These are phyloP conservation scores for Trichoderma harzianum DNA, from an alignment of 2,329 filamentous ascomycete genomes.

Conservation along the genomic window DNA sequence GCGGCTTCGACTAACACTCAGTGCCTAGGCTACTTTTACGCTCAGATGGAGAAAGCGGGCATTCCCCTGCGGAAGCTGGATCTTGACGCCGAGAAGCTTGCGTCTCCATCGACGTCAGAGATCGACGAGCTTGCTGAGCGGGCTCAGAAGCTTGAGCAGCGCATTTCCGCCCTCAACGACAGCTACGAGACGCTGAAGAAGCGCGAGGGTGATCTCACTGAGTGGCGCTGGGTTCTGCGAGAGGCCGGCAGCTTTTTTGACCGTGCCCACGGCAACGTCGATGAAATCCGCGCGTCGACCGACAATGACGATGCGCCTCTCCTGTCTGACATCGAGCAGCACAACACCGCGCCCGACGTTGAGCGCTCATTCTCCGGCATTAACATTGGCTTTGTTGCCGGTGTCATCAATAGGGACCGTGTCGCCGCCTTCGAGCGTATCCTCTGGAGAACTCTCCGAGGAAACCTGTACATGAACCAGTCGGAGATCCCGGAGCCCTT, in stretches of 20 bases:
- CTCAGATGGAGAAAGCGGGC: slow-evolving; percentile 89
- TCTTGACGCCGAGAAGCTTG: slow-evolving; percentile 82
- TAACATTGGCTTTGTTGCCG: slow-evolving; percentile 98
- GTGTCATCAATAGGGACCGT: slow-evolving; percentile 88
- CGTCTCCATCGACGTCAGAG: slow-evolving; percentile 85
- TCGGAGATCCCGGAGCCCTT: slow-evolving; percentile 94
- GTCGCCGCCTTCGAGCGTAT: slow-evolving; percentile 97
- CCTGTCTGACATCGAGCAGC: slow-evolving; percentile 87
- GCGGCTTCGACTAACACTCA: slow-evolving; percentile 17
- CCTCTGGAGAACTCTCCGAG: slow-evolving; percentile 92
- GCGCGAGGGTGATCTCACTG: slow-evolving; percentile 90
- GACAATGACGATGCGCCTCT: slow-evolving; percentile 91
- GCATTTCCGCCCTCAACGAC: slow-evolving; percentile 87
- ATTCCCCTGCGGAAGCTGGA: slow-evolving; percentile 87
- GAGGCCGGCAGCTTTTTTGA: slow-evolving; percentile 98
- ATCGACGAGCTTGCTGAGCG: slow-evolving; percentile 95
- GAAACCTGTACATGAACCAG: slow-evolving; percentile 99
- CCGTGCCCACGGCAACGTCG: slow-evolving; percentile 89
- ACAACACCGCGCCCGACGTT: slow-evolving; percentile 61
- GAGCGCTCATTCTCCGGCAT: slow-evolving; percentile 91
- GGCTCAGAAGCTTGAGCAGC: slow-evolving; percentile 86
- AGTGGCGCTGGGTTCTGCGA: slow-evolving; percentile 96
- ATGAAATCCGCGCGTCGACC: slow-evolving; percentile 89
- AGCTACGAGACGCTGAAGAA: slow-evolving; percentile 99
- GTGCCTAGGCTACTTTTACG: slow-evolving; percentile 77